Evolutionary conservation across 805 yeast genomes (phyloP).

Genomic region (Zygotorulaspora florentina): DNA sequence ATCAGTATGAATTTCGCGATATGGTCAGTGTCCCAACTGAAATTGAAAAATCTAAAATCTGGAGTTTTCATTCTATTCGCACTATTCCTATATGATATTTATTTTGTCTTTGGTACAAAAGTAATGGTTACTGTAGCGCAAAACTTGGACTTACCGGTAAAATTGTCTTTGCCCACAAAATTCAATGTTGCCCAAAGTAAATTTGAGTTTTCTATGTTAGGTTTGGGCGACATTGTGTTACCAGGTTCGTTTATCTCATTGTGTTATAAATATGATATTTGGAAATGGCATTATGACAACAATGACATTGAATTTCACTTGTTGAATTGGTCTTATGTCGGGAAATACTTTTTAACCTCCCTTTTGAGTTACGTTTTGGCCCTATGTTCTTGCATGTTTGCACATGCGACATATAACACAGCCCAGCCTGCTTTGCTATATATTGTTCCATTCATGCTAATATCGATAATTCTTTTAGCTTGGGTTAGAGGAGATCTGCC

Average conservation of each 20-base stretch:
- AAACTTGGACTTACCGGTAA: conserved; percentile 46
- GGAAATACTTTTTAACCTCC: conserved; percentile 45
- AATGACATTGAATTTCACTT: conserved; percentile 40
- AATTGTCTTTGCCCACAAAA: conserved; percentile 26
- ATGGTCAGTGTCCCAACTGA: conserved; percentile 38
- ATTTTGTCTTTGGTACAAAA: conserved; percentile 60
- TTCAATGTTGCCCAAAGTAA: conserved; percentile 10
- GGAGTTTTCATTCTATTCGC: conserved; percentile 45
- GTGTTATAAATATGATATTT: conserved; percentile 52
- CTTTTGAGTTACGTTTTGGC: conserved; percentile 49
- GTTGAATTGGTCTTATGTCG: conserved; percentile 34
- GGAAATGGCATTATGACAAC: conserved; percentile 35
- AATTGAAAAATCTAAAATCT: conserved; percentile 43
- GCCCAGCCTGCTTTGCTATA: conserved; percentile 71
- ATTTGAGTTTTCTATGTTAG: conserved; percentile 40
- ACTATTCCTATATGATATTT: conserved; percentile 59
- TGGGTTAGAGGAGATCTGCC: conserved; percentile 40
- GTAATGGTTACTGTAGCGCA: conserved; percentile 63
- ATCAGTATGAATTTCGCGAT: conserved; percentile 43
- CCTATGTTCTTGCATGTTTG: conserved; percentile 40
- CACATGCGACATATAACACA: conserved; percentile 36
- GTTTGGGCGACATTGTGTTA: conserved; percentile 62
- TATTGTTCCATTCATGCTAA: conserved; percentile 47
- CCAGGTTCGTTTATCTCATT: conserved; percentile 54
- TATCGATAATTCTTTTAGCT: conserved; percentile 37